phyloP scores from a whole-genome alignment of 768 basidiomycete genomes.

The Scleroderma citrinum region DNA sequence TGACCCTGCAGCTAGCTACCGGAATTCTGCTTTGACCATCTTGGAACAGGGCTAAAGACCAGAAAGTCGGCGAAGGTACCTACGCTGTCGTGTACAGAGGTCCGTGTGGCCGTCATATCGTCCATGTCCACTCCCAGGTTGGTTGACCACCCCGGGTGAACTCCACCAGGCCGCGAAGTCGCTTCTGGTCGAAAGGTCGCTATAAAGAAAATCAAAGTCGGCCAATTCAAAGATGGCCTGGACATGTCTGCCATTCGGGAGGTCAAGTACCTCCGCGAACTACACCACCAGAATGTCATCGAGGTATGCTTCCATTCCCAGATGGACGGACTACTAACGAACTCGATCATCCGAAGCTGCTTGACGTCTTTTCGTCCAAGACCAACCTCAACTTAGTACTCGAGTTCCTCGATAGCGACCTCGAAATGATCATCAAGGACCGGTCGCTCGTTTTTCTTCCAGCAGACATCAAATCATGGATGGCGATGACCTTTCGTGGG shows the following conservation, averaged over 20 bases:
- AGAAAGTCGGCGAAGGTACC: conserved; percentile 85
- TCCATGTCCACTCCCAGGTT: conserved; percentile 9
- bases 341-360: conserved; percentile 64
- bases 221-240: conserved; percentile 94
- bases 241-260: conserved; percentile 99
- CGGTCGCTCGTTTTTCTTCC: conserved; percentile 86
- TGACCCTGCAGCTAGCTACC: conserved; percentile 2
- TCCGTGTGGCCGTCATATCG: conserved; percentile 22
- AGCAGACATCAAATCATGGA: conserved; percentile 97
- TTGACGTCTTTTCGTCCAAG: conserved; percentile 96
- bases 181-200: conserved; percentile 81
- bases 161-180: conserved; percentile 57
- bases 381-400: conserved; percentile 96
- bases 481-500: conserved; percentile 96
- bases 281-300: conserved; percentile 93
- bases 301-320: conserved; percentile 67
- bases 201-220: conserved; percentile 97
- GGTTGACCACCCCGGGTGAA: neutral
- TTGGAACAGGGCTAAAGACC: conserved; percentile 62
- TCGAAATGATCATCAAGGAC: conserved; percentile 97
- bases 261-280: conserved; percentile 92
- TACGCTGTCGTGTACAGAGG: conserved; percentile 96
- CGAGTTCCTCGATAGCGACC: conserved; percentile 92
- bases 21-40: conserved; percentile 6
- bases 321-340: no score